Percentiles rank a stretch among this genome's conserved stretches.
Conservation (phyloP, 163 green algal genomes). For the Scenedesmus sp. region DNA sequence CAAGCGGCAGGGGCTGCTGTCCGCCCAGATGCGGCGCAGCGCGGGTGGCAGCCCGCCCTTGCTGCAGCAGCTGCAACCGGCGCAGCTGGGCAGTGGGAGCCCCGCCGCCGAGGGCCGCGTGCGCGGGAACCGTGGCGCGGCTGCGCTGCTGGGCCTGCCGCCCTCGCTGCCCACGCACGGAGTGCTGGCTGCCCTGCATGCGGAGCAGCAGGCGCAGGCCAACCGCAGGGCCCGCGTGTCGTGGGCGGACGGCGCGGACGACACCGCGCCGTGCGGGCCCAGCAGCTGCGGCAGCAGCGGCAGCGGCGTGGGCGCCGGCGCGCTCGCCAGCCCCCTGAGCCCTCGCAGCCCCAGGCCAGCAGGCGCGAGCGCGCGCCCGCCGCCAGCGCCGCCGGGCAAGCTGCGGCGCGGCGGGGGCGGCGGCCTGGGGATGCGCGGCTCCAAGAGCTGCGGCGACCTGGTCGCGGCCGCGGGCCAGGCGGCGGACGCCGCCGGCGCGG, state of each 20-base stretch:
- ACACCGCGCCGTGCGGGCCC: background rate
- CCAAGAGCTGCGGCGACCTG: conserved; percentile 27
- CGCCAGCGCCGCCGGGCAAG: background rate
- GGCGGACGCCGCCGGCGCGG: background rate
- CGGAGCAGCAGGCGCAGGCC: background rate
- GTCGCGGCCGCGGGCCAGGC: background rate
- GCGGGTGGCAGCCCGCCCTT: background rate
- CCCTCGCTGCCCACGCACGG: too few species aligned
- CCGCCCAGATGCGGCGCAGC: conserved; percentile 27
- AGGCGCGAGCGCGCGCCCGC: conserved; percentile 2
- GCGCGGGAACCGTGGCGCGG: conserved; percentile 5
- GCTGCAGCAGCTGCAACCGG: background rate
- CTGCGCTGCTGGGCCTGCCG: conserved; percentile 28
- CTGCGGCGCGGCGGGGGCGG: background rate
- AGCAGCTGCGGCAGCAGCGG: background rate
- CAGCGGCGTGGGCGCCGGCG: background rate
- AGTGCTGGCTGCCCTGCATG: background rate
- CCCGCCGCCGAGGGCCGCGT: background rate
- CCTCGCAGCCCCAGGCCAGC: background rate
- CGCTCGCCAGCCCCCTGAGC: background rate
- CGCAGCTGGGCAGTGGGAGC: background rate
- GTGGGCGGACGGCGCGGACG: background rate
- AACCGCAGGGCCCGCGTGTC: background rate
- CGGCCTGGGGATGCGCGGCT: background rate
- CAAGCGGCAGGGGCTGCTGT: conserved; percentile 33